These are phyloP conservation scores for Monosporascus sp. DNA, from an alignment of 2,329 filamentous ascomycete genomes.

Conservation along the genomic window DNA sequence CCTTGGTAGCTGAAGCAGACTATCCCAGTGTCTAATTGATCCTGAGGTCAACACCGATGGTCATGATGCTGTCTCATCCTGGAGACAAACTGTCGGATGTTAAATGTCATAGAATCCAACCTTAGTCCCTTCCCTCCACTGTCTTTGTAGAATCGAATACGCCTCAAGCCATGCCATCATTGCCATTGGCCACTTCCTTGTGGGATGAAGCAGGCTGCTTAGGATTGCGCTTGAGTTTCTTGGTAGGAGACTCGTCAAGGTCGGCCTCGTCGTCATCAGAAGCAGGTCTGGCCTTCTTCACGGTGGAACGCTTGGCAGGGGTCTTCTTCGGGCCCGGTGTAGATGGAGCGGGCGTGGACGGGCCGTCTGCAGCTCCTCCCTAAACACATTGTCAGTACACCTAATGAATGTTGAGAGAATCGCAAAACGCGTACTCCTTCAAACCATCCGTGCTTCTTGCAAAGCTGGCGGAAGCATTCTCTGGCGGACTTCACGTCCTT, in stretches of 20 bases:
- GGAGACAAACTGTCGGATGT: neutral
- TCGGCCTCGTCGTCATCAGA: slow-evolving; percentile 1
- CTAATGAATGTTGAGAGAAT: neutral
- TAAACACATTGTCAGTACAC: neutral
- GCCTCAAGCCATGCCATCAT: slow-evolving; percentile 2
- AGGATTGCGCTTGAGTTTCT: slow-evolving; percentile 10
- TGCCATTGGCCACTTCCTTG: slow-evolving; percentile 5
- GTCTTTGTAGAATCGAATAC: slow-evolving; percentile 1
- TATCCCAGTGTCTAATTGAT: neutral
- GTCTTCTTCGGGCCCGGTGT: slow-evolving; percentile 2
- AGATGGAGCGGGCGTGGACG: neutral
- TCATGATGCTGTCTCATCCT: neutral
- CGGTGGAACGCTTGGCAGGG: slow-evolving; percentile 1
- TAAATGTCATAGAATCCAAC: neutral
- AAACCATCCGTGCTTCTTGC: slow-evolving; percentile 4
- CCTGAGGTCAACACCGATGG: neutral
- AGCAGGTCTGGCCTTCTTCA: slow-evolving; percentile 6
- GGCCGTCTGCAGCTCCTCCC: neutral
- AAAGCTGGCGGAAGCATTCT: neutral
- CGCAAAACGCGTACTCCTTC: neutral
- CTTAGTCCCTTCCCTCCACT: slow-evolving; percentile 2
- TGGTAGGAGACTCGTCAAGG: slow-evolving; percentile 5
- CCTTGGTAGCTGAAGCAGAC: neutral
- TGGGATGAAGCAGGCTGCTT: slow-evolving; percentile 3
- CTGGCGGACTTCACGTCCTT: neutral